phyloP scores from a whole-genome alignment of 2,329 filamentous ascomycete genomes.

The Fusarium avenaceum region DNA sequence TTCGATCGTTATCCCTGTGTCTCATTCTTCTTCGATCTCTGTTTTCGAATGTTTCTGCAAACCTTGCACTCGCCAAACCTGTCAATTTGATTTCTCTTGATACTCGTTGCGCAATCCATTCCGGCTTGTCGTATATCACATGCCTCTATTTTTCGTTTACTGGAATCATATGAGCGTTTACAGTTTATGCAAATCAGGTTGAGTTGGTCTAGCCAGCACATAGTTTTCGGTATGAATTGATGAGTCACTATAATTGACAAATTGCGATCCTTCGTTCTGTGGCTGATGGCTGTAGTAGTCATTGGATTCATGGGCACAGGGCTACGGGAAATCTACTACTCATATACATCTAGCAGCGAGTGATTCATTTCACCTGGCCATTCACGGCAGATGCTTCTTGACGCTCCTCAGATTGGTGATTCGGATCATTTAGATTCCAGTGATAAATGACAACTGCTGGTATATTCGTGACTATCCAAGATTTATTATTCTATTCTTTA shows the following conservation, averaged over 20 bases:
- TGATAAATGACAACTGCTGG: neutral
- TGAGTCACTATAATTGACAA: neutral
- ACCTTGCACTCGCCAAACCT: too few relatives aligned
- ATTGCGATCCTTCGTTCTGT: neutral
- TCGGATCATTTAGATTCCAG: neutral
- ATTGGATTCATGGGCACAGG: too few relatives aligned
- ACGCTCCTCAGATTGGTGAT: too few relatives aligned
- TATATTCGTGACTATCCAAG: neutral
- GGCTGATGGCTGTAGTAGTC: neutral
- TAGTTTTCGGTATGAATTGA: neutral
- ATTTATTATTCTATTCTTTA: conserved; percentile 4
- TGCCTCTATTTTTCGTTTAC: neutral
- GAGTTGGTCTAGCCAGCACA: neutral
- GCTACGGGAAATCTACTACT: neutral
- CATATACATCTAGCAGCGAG: neutral
- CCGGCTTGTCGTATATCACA: neutral
- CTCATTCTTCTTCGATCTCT: too few relatives aligned
- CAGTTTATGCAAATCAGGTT: neutral
- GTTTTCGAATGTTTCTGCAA: too few relatives aligned
- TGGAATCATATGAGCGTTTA: neutral
- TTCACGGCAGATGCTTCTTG: neutral
- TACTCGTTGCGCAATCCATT: neutral
- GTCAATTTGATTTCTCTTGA: neutral
- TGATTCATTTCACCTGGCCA: neutral
- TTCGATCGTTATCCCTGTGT: too few relatives aligned